Evolutionary conservation across 768 basidiomycete species (phyloP), one percentile per base, ranked within the genome.

Genomic region (Kondoa subrosea): DNA sequence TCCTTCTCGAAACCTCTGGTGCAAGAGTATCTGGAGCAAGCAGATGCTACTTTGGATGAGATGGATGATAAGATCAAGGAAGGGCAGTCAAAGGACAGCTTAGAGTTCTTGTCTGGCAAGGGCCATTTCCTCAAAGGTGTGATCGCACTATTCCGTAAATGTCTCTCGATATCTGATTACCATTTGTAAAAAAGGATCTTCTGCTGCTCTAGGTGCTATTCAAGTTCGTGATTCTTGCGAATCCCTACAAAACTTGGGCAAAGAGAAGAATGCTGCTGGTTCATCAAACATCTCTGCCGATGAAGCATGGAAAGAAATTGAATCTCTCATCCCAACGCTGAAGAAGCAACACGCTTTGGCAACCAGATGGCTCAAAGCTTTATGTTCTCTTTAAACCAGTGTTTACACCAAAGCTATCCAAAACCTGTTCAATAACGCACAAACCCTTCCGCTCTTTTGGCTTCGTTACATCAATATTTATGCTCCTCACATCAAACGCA

Each of bases 121-220:
- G 95, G 92, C 0, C 93, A 99, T 78, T 99, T 89, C 79, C 84
- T 97, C 75, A 99, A 97, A 78, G 93, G 93, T 60, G 8, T 16
- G 61, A 12, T 25, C 25, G 12, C 25, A 12, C 58, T 25, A 8
- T 31, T 4, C 4, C 14, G 21, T 27, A 25, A 25, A 12, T 25
- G 58, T 27, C 58, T 4, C 21, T 59, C 8, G 29, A 25, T 59
- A 25, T 27, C 4, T 59, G 8, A 4, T 14, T 59, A 27, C 58
- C 15, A 25, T 56, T 25, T 25, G n/a, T 4, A 4, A 8, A 8
- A 30, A 25, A 63, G 61, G 69, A 31, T 96, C 92, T 1, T 93
- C 91, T 15, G 92, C 92, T 31, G 89, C 92, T 1, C 82, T 99
- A 58, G 93, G 95, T 30, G 83, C 92, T 32, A 78, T 79, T 68